Conservation (phyloP, 1,284 basidiomycete genomes). For the Tremellales sp. region DNA sequence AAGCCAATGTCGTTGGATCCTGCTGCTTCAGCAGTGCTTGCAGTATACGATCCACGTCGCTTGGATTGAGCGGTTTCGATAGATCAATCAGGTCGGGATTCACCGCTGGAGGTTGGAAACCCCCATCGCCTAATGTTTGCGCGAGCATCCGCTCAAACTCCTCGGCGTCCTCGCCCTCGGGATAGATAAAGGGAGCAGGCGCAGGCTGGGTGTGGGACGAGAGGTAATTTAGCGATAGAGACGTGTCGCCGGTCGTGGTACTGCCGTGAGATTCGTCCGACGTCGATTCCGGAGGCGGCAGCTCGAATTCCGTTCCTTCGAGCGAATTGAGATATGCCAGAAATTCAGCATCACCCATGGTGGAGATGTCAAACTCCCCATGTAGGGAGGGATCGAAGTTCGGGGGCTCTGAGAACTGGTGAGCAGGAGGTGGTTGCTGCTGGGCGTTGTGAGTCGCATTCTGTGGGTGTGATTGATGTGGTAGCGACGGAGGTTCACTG, state of each 20-base stretch:
- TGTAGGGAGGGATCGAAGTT: neutral
- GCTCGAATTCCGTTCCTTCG: no score
- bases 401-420: neutral
- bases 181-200: no score
- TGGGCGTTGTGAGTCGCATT: neutral
- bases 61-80: slow-evolving; percentile 42
- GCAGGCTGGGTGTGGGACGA: no score
- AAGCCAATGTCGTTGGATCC: no score
- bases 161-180: no score
- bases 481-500: neutral
- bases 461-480: neutral
- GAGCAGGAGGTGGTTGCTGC: slow-evolving; percentile 1
- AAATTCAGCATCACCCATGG: slow-evolving; percentile 23
- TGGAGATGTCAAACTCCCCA: slow-evolving; percentile 1
- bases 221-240: no score
- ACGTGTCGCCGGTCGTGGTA: neutral
- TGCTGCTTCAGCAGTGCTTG: slow-evolving; percentile 36
- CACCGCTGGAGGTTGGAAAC: neutral
- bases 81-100: slow-evolving; percentile 41
- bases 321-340: slow-evolving; percentile 26
- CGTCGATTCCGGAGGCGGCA: no score
- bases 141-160: no score
- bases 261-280: no score
- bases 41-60: slow-evolving; percentile 38
- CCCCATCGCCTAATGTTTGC: no score